These are phyloP conservation scores for Aegilops umbellulata DNA, from an alignment of 176 grass and related monocot species.

Conservation along the genomic window DNA sequence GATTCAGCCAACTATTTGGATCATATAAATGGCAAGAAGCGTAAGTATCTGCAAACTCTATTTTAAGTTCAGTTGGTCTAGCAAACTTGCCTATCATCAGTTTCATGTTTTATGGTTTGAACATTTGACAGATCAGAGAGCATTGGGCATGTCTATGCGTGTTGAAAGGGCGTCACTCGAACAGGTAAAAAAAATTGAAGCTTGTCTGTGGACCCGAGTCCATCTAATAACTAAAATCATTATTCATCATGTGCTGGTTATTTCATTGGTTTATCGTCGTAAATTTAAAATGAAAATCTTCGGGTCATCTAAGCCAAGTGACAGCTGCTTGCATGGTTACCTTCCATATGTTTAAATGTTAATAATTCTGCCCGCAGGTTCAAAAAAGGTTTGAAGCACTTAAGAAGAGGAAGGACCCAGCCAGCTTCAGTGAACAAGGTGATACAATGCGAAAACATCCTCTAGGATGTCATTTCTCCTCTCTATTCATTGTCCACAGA, in stretches of 20 bases:
- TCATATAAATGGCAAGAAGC: constrained; percentile 99
- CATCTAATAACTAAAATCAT: not conserved
- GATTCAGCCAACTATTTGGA: constrained; percentile 99
- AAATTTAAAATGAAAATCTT: not conserved
- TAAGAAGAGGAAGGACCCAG: constrained; percentile 88
- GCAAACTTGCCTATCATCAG: constrained; percentile 1
- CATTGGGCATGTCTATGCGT: constrained; percentile 98
- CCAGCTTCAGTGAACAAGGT: constrained; percentile 89
- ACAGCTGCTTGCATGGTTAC: not conserved
- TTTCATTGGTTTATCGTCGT: not conserved
- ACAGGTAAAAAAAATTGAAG: constrained; percentile 50
- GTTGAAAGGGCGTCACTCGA: constrained; percentile 93
- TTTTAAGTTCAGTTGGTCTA: constrained; percentile 6
- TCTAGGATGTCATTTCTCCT: not conserved
- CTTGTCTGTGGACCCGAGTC: not conserved
- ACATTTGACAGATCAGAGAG: constrained; percentile 86
- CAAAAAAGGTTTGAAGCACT: constrained; percentile 88
- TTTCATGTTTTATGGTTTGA: constrained; percentile 33
- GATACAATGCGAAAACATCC: constrained; percentile 16
- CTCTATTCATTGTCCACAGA: not conserved
- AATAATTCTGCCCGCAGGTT: constrained; percentile 57
- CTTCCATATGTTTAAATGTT: not conserved
- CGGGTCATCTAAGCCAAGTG: not conserved
- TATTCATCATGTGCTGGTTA: not conserved
- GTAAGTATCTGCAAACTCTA: constrained; percentile 51